Conservation (phyloP, 805 yeast genomes). For the Spathaspora hagerdaliae region DNA sequence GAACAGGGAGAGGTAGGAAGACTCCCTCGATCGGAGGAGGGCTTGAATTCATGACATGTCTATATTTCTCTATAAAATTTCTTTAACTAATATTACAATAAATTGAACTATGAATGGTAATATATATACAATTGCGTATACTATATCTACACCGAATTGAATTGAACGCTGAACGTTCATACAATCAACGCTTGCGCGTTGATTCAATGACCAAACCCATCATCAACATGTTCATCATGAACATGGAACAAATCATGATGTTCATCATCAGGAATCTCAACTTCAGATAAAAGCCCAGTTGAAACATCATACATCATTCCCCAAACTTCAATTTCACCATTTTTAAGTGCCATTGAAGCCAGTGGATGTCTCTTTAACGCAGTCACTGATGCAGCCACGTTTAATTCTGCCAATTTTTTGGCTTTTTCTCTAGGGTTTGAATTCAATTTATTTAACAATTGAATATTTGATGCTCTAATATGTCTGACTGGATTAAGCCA, state of each 20-base stretch:
- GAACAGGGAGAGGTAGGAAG: too few species aligned
- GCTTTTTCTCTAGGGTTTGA: conserved; percentile 51
- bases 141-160: too few species aligned
- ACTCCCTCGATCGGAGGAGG: too few species aligned
- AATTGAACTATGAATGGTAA: too few species aligned
- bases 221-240: conserved; percentile 17
- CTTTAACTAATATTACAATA: too few species aligned
- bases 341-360: conserved; percentile 60
- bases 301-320: conserved; percentile 83
- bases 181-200: too few species aligned
- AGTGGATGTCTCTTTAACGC: conserved; percentile 62
- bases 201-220: too few species aligned
- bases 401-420: conserved; percentile 66
- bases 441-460: conserved; percentile 44
- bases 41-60: too few species aligned
- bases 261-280: conserved; percentile 39
- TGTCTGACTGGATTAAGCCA: conserved; percentile 71
- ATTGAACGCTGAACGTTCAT: too few species aligned
- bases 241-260: conserved; percentile 41
- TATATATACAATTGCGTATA: too few species aligned
- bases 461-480: conserved; percentile 57
- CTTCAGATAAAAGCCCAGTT: conserved; percentile 55
- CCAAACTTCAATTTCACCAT: conserved; percentile 67
- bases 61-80: too few species aligned
- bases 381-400: conserved; percentile 68